Conservation (phyloP, 768 basidiomycete genomes). For the Suillus paluster region DNA sequence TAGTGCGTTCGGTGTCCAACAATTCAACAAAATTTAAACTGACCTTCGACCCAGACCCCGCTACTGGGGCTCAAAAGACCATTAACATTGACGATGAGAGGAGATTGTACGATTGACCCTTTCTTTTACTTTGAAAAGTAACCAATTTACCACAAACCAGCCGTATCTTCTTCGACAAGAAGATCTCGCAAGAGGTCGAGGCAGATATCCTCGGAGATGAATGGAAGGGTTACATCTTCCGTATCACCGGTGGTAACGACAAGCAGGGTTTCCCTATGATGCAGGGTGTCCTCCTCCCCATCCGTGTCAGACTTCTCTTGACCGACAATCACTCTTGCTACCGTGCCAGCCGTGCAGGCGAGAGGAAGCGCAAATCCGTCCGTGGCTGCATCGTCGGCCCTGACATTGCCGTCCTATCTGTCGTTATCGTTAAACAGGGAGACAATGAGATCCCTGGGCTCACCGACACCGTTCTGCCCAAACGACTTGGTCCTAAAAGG, state of each 20-base stretch:
- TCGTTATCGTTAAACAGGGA: slow-evolving; percentile 97
- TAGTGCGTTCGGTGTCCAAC: slow-evolving; percentile 57
- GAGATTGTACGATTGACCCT: slow-evolving; percentile 60
- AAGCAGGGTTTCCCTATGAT: slow-evolving; percentile 99
- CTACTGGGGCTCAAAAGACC: slow-evolving; percentile 96
- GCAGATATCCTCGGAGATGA: slow-evolving; percentile 92
- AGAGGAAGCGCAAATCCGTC: slow-evolving; percentile 99
- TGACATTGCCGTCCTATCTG: slow-evolving; percentile 93
- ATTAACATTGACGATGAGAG: slow-evolving; percentile 94
- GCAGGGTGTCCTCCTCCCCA: slow-evolving; percentile 94
- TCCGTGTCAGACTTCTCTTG: slow-evolving; percentile 94
- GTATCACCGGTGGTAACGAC: slow-evolving; percentile 98
- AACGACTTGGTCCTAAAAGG: slow-evolving; percentile 95
- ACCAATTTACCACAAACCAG: slow-evolving; percentile 42
- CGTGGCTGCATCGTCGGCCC: slow-evolving; percentile 97
- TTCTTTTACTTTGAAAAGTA: not conserved
- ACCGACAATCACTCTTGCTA: slow-evolving; percentile 98
- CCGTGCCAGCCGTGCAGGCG: slow-evolving; percentile 88
- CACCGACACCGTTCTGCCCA: slow-evolving; percentile 91
- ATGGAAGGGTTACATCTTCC: slow-evolving; percentile 96
- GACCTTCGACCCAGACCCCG: slow-evolving; percentile 68
- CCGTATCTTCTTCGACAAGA: slow-evolving; percentile 97
- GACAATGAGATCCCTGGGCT: slow-evolving; percentile 88
- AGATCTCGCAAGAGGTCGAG: slow-evolving; percentile 93
- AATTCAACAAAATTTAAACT: slow-evolving; percentile 13